A percentile compares a stretch with the other conserved stretches of the same genome.
These are phyloP conservation scores for Leptographium flavum DNA, from an alignment of 2,329 filamentous ascomycete species.

Conservation along the genomic window DNA sequence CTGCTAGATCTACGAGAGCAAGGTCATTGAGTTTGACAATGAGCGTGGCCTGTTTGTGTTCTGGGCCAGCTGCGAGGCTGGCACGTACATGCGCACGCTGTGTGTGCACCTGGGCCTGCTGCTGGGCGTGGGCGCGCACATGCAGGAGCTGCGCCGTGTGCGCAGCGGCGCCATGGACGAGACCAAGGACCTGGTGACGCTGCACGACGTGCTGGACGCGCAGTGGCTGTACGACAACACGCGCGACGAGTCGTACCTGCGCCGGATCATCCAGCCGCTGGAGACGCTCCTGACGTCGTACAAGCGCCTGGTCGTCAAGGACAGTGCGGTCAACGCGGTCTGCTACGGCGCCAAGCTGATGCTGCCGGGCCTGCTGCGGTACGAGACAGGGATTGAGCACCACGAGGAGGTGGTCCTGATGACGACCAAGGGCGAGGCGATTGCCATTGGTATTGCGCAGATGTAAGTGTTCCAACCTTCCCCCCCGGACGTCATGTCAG, in stretches of 20 bases:
- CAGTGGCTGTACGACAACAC: constrained; percentile 96
- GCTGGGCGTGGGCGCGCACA: constrained; percentile 50
- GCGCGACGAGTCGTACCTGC: constrained; percentile 82
- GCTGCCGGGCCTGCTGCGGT: constrained; percentile 89
- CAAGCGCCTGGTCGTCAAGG: constrained; percentile 97
- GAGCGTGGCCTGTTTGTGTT: constrained; percentile 94
- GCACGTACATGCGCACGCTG: constrained; percentile 96
- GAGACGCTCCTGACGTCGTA: constrained; percentile 86
- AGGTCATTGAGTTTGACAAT: constrained; percentile 95
- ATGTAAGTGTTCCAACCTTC: no score
- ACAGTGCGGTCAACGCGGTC: constrained; percentile 88
- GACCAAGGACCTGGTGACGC: constrained; percentile 73
- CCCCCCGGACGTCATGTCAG: no score
- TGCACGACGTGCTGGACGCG: constrained; percentile 90
- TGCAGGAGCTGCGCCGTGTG: constrained; percentile 94
- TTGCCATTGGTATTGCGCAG: constrained; percentile 87
- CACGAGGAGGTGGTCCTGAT: constrained; percentile 96
- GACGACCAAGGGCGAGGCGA: constrained; percentile 98
- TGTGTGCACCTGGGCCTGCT: constrained; percentile 73
- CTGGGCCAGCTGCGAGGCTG: constrained; percentile 98
- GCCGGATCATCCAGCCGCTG: constrained; percentile 79
- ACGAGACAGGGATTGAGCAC: constrained; percentile 60
- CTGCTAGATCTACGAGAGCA: constrained; percentile 71
- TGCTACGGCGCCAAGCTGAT: constrained; percentile 99
- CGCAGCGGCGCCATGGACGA: constrained; percentile 92